Conservation (phyloP, 169 alveolate genomes). For the Plasmodium relictum region DNA sequence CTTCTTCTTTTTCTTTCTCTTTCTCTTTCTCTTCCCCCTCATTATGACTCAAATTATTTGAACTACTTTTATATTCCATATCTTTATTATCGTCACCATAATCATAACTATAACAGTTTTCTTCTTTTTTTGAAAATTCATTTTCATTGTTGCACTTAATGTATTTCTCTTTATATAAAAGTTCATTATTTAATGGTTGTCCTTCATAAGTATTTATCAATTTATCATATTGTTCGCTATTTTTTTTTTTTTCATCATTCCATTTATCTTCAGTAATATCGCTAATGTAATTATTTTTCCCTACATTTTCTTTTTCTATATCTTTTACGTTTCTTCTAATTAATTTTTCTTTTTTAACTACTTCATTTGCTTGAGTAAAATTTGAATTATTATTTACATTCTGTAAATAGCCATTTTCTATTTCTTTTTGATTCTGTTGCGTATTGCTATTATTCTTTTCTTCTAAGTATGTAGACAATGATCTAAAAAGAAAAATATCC, state of each 20-base stretch:
- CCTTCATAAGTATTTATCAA: no score
- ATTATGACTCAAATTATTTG: not conserved
- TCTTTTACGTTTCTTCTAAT: conserved; percentile 4
- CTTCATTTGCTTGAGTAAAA: no score
- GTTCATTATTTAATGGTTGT: no score
- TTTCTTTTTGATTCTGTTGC: not conserved
- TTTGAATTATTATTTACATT: no score
- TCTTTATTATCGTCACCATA: no score
- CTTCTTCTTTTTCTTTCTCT: not conserved
- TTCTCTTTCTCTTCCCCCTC: not conserved
- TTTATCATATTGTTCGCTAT: no score
- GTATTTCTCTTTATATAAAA: no score
- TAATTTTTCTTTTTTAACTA: not conserved
- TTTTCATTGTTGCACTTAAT: no score
- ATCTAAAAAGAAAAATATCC: conserved; percentile 60
- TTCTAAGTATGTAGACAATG: conserved; percentile 63
- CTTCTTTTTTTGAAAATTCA: no score
- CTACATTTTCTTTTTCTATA: not conserved
- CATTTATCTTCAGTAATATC: not conserved
- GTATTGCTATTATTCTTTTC: conserved; percentile 23
- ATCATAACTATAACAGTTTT: no score
- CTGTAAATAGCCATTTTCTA: not conserved
- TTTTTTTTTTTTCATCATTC: not conserved
- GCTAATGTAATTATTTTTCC: conserved; percentile 26
- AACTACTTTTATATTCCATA: no score